phyloP scores from a whole-genome alignment of 164 flowering plant species.

The Euptelea pleiosperma region DNA sequence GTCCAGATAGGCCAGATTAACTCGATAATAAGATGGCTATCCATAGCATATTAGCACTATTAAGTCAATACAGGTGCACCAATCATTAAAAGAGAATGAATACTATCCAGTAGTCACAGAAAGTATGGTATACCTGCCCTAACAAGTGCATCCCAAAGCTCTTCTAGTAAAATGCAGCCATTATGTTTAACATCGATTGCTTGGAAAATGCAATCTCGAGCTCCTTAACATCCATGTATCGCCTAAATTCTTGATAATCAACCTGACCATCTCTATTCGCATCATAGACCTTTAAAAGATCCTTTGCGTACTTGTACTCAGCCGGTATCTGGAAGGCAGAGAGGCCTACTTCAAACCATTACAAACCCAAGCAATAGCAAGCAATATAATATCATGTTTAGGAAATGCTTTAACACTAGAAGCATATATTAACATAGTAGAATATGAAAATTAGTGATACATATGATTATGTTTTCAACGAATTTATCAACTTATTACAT shows the following conservation, averaged over 20 bases:
- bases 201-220: slow-evolving; percentile 85
- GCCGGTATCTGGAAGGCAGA: slow-evolving; percentile 77
- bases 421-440: too few relatives aligned
- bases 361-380: too few relatives aligned
- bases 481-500: too few relatives aligned
- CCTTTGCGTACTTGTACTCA: slow-evolving; percentile 87
- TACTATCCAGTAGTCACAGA: neutral
- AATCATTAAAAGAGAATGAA: neutral
- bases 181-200: slow-evolving; percentile 93
- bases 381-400: too few relatives aligned
- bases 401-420: too few relatives aligned
- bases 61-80: neutral
- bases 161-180: slow-evolving; percentile 93
- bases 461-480: too few relatives aligned
- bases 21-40: neutral
- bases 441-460: too few relatives aligned
- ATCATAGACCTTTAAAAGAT: slow-evolving; percentile 72
- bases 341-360: slow-evolving; percentile 82
- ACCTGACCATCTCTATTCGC: slow-evolving; percentile 80
- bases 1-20: neutral
- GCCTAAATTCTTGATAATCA: slow-evolving; percentile 71
- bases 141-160: slow-evolving; percentile 90
- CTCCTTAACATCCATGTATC: slow-evolving; percentile 95
- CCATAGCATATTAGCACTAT: neutral
- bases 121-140: slow-evolving; percentile 62